These are phyloP conservation scores for Silene conica DNA, from an alignment of 148 eudicot genomes.

Conservation along the genomic window DNA sequence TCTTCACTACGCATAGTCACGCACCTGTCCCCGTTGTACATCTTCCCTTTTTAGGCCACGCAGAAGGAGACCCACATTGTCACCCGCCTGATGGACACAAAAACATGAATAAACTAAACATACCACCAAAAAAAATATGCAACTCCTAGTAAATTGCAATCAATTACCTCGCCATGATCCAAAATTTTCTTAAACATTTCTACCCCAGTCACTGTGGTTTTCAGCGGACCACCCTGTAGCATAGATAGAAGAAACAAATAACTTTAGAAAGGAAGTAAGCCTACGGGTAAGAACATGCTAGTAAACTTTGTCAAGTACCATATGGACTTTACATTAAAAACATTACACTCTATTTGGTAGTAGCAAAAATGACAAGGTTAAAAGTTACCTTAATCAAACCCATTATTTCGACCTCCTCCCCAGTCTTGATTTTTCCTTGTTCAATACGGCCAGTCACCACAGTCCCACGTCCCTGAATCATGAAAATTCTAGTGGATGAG, in stretches of 20 bases:
- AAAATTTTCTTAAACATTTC: conserved; percentile 95
- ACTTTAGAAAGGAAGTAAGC: neutral
- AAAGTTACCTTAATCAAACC: conserved; percentile 70
- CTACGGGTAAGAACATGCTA: neutral
- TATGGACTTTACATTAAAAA: neutral
- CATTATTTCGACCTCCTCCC: conserved; percentile 85
- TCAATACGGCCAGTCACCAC: conserved; percentile 98
- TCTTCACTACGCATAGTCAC: neutral
- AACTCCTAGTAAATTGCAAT: conserved; percentile 5
- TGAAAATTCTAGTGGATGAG: neutral
- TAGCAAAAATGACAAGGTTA: neutral
- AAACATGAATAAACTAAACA: neutral
- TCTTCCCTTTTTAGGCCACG: conserved; percentile 93
- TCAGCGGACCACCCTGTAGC: conserved; percentile 59
- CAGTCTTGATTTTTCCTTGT: conserved; percentile 83
- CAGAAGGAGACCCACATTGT: conserved; percentile 93
- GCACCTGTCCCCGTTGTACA: conserved; percentile 79
- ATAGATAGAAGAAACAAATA: neutral
- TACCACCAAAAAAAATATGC: neutral
- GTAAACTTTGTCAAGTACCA: neutral
- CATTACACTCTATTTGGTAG: neutral
- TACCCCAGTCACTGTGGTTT: conserved; percentile 87
- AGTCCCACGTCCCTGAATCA: conserved; percentile 87
- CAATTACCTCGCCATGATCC: conserved; percentile 76
- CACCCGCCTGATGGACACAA: conserved; percentile 66